phyloP scores from a whole-genome alignment of 2,329 filamentous ascomycete species.

The Stachybotrys echinatus region DNA sequence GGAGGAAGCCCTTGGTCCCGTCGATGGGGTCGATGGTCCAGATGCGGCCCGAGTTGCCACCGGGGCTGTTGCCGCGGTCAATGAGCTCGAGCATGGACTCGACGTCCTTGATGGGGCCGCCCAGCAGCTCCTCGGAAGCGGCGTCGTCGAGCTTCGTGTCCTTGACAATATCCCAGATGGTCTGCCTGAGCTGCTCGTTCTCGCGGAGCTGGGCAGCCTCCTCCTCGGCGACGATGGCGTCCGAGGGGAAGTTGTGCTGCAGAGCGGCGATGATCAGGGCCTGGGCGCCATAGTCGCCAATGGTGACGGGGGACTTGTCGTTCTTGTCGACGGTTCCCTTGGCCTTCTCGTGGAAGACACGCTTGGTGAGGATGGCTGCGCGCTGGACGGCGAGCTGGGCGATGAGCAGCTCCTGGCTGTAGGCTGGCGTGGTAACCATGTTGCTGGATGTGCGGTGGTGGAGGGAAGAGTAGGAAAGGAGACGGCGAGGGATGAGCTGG shows the following conservation, averaged over 20 bases:
- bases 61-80: slow-evolving; percentile 63
- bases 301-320: slow-evolving; percentile 94
- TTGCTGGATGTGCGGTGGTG: slow-evolving; percentile 12
- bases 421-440: slow-evolving; percentile 38
- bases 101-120: slow-evolving; percentile 63
- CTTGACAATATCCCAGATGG: slow-evolving; percentile 80
- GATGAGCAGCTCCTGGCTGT: slow-evolving; percentile 73
- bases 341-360: slow-evolving; percentile 69
- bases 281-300: slow-evolving; percentile 96
- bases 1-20: slow-evolving; percentile 93
- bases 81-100: slow-evolving; percentile 64
- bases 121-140: slow-evolving; percentile 54
- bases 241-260: slow-evolving; percentile 80
- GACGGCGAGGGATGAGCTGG: slow-evolving; percentile 14
- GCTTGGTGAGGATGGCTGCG: slow-evolving; percentile 50
- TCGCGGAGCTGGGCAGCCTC: slow-evolving; percentile 76
- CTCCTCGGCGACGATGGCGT: slow-evolving; percentile 93
- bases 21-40: slow-evolving; percentile 98
- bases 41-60: slow-evolving; percentile 71
- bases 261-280: slow-evolving; percentile 92
- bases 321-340: slow-evolving; percentile 89
- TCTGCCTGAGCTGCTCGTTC: slow-evolving; percentile 58
- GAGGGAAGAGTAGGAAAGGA: slow-evolving; percentile 10
- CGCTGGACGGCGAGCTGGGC: slow-evolving; percentile 87
- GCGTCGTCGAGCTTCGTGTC: slow-evolving; percentile 59